phyloP scores from a whole-genome alignment of 225 moss, liverwort and hornwort species.

The Neckera pumila region DNA sequence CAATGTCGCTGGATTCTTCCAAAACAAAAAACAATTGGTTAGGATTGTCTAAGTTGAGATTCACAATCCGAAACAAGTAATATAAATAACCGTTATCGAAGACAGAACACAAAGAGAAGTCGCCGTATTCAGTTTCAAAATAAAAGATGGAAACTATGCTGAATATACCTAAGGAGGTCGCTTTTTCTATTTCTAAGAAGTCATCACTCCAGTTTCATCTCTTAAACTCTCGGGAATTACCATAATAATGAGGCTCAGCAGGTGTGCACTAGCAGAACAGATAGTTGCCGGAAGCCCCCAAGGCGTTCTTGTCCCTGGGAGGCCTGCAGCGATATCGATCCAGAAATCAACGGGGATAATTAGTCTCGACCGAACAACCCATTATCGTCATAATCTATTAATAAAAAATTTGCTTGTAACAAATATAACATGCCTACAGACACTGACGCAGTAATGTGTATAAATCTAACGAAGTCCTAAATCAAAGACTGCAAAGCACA shows the following conservation, averaged over 20 bases:
- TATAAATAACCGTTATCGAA: background rate
- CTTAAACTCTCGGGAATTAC: slow-evolving; percentile 1
- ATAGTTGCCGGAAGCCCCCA: slow-evolving; percentile 39
- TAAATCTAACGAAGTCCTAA: background rate
- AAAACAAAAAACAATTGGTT: background rate
- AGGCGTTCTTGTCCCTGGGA: slow-evolving; percentile 45
- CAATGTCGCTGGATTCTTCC: background rate
- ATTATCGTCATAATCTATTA: background rate
- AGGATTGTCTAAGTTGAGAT: background rate
- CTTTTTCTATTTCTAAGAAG: background rate
- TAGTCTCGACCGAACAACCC: slow-evolving; percentile 11
- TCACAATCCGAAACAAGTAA: background rate
- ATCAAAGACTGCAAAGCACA: background rate
- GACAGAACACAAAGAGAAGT: background rate
- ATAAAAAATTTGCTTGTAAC: background rate
- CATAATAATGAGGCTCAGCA: slow-evolving; percentile 18
- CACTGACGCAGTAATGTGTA: background rate
- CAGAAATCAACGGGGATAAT: slow-evolving; percentile 12
- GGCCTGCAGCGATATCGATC: slow-evolving; percentile 43
- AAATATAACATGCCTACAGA: background rate
- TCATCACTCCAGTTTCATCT: background rate
- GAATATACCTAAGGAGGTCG: background rate
- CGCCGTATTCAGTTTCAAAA: background rate
- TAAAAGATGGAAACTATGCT: background rate
- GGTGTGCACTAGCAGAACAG: slow-evolving; percentile 19